Base-by-base conservation (phyloP, 2,329 filamentous ascomycete species). In the Coniochaeta hoffmannii region DNA sequence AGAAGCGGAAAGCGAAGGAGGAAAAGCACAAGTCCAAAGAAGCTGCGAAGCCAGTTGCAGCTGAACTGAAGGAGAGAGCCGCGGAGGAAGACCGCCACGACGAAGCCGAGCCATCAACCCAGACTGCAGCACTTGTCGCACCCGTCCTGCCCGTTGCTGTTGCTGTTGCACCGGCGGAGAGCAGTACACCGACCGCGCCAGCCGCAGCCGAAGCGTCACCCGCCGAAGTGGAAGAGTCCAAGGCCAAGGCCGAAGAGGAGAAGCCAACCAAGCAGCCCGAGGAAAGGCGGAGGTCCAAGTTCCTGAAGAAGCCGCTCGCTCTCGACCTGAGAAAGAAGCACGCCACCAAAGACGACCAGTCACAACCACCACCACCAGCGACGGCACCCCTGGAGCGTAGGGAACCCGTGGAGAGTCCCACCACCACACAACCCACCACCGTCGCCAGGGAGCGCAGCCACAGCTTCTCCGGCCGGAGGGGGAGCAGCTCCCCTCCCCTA, bases 11-110 rank as follows among this genome's bases (percentile, higher is more conserved):
- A n/a, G 59, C 62, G n/a, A 70, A 76, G 56, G 76, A 77, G 57
- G 72, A 77, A 36, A 77, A 77, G 63, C 73, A 73, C 22, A 78
- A 72, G 56, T 72, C 71, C 1, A 72, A 69, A 56, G 72, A 74
- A 19, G 17, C 31, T 14, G 22, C 44, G 11, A 31, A 31, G 26
- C 44, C 49, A 19, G 5, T 50, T 34, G 49, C 49, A n/a, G n/a
- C 22, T 15, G 49, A 50, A 4, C 12, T 34, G 49, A 34, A 34
- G 28, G 30, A 34, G 49, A n/a, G 30, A 7, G 49, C 8, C 28
- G 19, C 28, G 7, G 49, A 50, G 17, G 49, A 50, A 50, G 49
- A 50, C 30, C 14, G n/a, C 8, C 49, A 50, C 49, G 49, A 31
- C 3, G 49, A 34, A 22, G 28, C 49, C 28, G 26, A 22, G 19